A percentile compares a stretch with the other conserved stretches of the same genome.
phyloP scores from a whole-genome alignment of 345 rosid genomes.

The Eucalyptus lansdowneana region DNA sequence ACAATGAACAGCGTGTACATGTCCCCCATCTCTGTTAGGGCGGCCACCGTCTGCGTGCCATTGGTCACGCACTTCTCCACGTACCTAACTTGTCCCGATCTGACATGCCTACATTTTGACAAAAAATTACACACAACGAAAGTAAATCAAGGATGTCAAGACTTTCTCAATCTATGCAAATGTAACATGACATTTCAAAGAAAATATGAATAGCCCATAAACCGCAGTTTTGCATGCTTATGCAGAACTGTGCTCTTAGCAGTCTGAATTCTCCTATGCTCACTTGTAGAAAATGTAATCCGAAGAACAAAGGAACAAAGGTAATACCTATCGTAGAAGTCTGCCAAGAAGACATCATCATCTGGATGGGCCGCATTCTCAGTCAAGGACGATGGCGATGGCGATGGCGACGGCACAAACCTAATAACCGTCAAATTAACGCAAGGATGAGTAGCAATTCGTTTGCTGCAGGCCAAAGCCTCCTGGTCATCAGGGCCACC shows the following conservation, averaged over 20 bases:
- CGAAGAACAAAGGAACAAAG: background rate
- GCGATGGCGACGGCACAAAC: constrained; percentile 12
- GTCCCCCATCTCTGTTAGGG: constrained; percentile 33
- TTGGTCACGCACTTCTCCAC: constrained; percentile 33
- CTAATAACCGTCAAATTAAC: constrained; percentile 46
- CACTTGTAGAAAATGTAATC: background rate
- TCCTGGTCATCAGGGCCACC: constrained; percentile 93
- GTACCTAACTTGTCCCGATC: constrained; percentile 44
- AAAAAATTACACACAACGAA: background rate
- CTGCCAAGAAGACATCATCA: constrained; percentile 36
- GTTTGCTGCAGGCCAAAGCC: constrained; percentile 61
- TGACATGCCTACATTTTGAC: constrained; percentile 23
- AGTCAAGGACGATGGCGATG: background rate
- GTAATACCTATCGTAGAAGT: constrained; percentile 46
- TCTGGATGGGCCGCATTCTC: constrained; percentile 30
- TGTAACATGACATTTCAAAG: background rate
- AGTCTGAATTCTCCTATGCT: background rate
- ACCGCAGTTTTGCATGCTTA: background rate
- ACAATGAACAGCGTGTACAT: constrained; percentile 53
- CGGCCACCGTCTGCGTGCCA: constrained; percentile 31
- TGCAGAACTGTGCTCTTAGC: background rate
- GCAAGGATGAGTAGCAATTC: constrained; percentile 32
- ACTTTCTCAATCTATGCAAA: background rate
- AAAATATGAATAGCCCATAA: background rate
- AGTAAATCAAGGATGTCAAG: background rate